These are phyloP conservation scores for Persicaria tinctoria DNA, from an alignment of 148 eudicot genomes.

Conservation along the genomic window DNA sequence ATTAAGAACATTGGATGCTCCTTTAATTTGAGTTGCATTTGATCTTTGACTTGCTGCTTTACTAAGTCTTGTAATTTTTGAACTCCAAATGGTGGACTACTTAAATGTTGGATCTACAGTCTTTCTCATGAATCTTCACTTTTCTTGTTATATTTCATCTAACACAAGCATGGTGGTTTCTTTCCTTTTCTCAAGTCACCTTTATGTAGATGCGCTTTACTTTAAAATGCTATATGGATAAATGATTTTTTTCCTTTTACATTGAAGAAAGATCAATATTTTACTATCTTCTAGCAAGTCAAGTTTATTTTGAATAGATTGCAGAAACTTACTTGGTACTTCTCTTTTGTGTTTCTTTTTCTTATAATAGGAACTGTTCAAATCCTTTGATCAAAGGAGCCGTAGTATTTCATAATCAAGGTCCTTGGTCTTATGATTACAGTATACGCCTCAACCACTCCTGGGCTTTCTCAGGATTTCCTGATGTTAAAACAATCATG, in stretches of 20 bases:
- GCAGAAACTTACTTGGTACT: neutral
- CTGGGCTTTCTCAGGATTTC: constrained; percentile 98
- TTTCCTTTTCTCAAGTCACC: neutral
- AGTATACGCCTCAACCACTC: constrained; percentile 98
- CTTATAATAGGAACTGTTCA: constrained; percentile 54
- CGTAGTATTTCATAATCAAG: constrained; percentile 83
- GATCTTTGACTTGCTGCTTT: neutral
- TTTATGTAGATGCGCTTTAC: neutral
- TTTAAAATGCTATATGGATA: neutral
- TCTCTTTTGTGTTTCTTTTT: constrained; percentile 10
- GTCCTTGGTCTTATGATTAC: constrained; percentile 84
- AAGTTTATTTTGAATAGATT: neutral
- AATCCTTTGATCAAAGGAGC: constrained; percentile 92
- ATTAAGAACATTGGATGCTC: neutral
- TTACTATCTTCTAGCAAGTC: neutral
- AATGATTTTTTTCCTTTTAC: neutral
- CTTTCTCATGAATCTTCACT: neutral
- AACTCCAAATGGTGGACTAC: neutral
- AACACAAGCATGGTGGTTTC: neutral
- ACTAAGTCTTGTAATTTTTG: neutral
- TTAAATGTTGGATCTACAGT: neutral
- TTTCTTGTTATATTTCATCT: neutral
- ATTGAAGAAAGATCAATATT: neutral
- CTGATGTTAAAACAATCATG: constrained; percentile 86
- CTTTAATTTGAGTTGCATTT: neutral